These are phyloP conservation scores for Nakazawaea ambrosiae DNA, from an alignment of 805 yeast species.

Conservation along the genomic window DNA sequence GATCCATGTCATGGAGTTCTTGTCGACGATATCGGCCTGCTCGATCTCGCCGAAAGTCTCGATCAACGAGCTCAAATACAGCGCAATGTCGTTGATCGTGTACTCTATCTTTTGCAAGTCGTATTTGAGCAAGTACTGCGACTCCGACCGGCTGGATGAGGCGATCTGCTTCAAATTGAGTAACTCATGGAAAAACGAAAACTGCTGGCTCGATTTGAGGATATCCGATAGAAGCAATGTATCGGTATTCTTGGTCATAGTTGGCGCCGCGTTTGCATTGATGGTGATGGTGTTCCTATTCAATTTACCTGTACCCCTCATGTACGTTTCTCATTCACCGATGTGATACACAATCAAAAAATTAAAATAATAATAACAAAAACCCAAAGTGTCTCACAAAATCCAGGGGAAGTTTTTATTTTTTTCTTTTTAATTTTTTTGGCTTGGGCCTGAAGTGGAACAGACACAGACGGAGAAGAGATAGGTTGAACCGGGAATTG, in stretches of 20 bases:
- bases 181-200: slow-evolving; percentile 13
- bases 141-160: slow-evolving; percentile 6
- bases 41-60: slow-evolving; percentile 15
- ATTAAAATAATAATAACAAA: too few species aligned
- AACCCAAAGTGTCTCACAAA: too few species aligned
- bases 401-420: too few species aligned
- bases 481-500: too few species aligned
- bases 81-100: slow-evolving; percentile 22
- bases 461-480: too few species aligned
- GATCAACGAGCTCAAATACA: slow-evolving; percentile 16
- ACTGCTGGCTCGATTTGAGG: slow-evolving; percentile 9
- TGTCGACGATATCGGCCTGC: slow-evolving; percentile 8
- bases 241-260: background rate
- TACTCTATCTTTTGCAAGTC: slow-evolving; percentile 17
- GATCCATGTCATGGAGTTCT: slow-evolving; percentile 21
- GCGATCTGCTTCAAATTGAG: slow-evolving; percentile 18
- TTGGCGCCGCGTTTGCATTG: too few species aligned
- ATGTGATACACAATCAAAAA: too few species aligned
- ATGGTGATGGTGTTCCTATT: too few species aligned
- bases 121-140: slow-evolving; percentile 10
- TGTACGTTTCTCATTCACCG: too few species aligned
- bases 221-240: slow-evolving; percentile 11
- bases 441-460: too few species aligned
- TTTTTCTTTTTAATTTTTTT: too few species aligned
- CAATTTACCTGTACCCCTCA: too few species aligned